Base-by-base conservation (phyloP, 2,329 filamentous ascomycete species). In the Colletotrichum chlorophyti region DNA sequence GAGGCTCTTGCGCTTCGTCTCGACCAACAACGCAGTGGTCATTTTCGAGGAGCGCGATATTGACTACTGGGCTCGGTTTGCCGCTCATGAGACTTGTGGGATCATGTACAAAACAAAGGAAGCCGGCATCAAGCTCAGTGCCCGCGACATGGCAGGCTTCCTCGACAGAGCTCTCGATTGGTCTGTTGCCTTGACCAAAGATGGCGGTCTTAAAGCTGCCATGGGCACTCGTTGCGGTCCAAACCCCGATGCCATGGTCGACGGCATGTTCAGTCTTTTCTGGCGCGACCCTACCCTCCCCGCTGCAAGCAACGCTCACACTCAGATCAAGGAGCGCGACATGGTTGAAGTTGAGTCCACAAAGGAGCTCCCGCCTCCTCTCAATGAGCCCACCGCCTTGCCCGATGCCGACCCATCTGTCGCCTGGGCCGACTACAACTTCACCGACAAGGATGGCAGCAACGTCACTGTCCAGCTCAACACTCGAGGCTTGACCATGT, bases 71-170 rank as follows among this genome's bases (percentile, higher is more conserved):
- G 51, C 52, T 15, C 43, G 38, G 26, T 55, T 59, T 21, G 32
- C 55, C 2, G 51, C 51, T 19, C 51, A 59, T 38, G 51, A 46
- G 11, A 40, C 55, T 14, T 59, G 55, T 40, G 55, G 51, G 19
- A 7, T 59, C 38, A 49, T 38, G 31, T 50, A 55, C 31, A 48
- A 29, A 24, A 48, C 51, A 10, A 43, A 29, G 11, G 42, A 55
- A 10, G n/a, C 29, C 11, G 37, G 24, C 4, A 31, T 59, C 4
- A 15, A 24, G 21, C n/a, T 59, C 37, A 55, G 31, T 31, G 43
- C 38, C 31, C 24, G 31, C 19, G 55, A 59, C 43, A 59, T 55
- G 43, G 40, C 38, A 11, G 24, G 19, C 43, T 59, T 59, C 31
- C 37, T 59, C 6, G 42, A 55, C 35, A 37, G 31, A 1, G 43